Percentiles rank a stretch among this genome's conserved stretches.
Evolutionary conservation across 1,139 yeast species (phyloP).

Genomic region (Blastobotrys persicus): DNA sequence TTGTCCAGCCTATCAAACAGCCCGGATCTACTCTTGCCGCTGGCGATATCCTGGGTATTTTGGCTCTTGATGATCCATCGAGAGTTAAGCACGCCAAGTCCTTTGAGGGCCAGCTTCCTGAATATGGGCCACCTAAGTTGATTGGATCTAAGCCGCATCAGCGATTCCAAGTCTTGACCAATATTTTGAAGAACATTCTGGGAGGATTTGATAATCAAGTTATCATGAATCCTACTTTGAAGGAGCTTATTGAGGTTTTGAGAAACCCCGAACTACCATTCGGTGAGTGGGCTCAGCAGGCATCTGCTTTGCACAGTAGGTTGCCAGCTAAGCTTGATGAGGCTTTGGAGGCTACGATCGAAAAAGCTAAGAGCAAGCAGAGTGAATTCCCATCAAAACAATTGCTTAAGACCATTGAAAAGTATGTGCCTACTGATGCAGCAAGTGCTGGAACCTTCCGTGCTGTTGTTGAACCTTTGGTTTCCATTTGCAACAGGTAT

Average conservation of each 20-base stretch:
- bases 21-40: conserved; percentile 97
- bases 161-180: conserved; percentile 57
- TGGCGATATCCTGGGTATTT: conserved; percentile 93
- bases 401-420: conserved; percentile 57
- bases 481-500: conserved; percentile 67
- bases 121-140: conserved; percentile 75
- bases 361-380: conserved; percentile 53
- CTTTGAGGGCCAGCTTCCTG: conserved; percentile 90
- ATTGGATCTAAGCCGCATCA: conserved; percentile 84
- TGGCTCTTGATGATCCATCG: conserved; percentile 93
- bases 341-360: conserved; percentile 60
- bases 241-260: conserved; percentile 66
- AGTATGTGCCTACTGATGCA: conserved; percentile 52
- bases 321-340: conserved; percentile 75
- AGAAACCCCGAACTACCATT: conserved; percentile 82
- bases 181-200: conserved; percentile 71
- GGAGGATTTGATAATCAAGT: conserved; percentile 94
- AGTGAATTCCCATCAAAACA: conserved; percentile 95
- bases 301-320: conserved; percentile 90
- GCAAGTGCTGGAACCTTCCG: conserved; percentile 44
- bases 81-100: conserved; percentile 97
- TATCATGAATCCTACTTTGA: conserved; percentile 79
- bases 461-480: conserved; percentile 68
- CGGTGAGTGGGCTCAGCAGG: conserved; percentile 84
- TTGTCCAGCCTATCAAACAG: conserved; percentile 87